phyloP scores from a whole-genome alignment of 2,329 filamentous ascomycete genomes.

The Aspergillus sp. region DNA sequence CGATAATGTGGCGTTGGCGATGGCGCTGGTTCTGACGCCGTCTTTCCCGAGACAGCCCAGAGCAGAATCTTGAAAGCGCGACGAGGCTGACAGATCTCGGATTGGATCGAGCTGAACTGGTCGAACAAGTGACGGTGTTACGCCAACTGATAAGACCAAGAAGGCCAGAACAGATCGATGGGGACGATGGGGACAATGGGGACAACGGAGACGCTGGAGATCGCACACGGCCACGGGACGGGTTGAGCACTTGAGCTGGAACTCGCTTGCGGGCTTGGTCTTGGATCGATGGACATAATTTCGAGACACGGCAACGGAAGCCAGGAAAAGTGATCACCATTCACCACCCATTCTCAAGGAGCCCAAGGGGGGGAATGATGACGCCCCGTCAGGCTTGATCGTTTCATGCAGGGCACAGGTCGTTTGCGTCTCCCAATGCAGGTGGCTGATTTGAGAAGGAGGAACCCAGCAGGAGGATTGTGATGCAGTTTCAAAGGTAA shows the following conservation, averaged over 20 bases:
- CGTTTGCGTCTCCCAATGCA: slow-evolving; percentile 20
- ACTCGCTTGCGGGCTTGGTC: neutral
- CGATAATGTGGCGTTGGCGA: neutral
- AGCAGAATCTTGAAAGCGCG: neutral
- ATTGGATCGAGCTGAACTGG: neutral
- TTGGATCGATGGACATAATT: neutral
- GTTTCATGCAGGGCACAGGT: slow-evolving; percentile 19
- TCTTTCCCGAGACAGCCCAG: neutral
- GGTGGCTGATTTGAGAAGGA: slow-evolving; percentile 21
- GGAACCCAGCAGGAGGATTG: neutral
- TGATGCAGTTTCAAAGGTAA: neutral
- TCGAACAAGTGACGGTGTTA: neutral
- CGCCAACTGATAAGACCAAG: neutral
- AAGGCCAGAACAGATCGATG: slow-evolving; percentile 3
- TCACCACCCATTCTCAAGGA: neutral
- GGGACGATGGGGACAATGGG: neutral
- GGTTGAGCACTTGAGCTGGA: neutral
- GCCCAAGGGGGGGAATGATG: neutral
- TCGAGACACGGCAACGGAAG: neutral
- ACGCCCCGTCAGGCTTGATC: neutral
- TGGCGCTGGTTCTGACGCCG: neutral
- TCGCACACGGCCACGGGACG: neutral
- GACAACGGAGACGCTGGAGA: neutral
- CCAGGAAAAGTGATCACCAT: neutral
- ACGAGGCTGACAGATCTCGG: neutral